Percentiles rank a stretch among this genome's conserved stretches.
Evolutionary conservation across 805 yeast species (phyloP).

Genomic region (Wickerhamomyces bisporus): DNA sequence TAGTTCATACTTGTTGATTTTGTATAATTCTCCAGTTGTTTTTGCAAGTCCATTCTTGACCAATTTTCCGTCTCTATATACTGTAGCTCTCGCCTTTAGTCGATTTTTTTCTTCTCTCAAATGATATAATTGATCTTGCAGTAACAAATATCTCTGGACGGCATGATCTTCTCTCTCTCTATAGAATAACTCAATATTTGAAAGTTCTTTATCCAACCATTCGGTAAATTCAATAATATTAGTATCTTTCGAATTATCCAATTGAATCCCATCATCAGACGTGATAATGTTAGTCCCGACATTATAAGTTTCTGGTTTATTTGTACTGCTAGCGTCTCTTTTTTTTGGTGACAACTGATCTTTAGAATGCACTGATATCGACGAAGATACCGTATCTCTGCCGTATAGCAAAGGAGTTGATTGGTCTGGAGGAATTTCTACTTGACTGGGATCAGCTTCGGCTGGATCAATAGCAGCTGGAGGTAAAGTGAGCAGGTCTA

Average conservation of each 20-base stretch:
- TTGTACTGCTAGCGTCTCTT: background rate
- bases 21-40: slow-evolving; percentile 16
- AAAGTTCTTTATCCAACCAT: slow-evolving; percentile 64
- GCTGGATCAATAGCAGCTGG: slow-evolving; percentile 1
- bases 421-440: background rate
- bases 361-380: slow-evolving; percentile 2
- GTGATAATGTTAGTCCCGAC: background rate
- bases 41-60: slow-evolving; percentile 12
- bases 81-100: slow-evolving; percentile 15
- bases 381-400: background rate
- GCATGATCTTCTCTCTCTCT: slow-evolving; percentile 55
- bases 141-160: slow-evolving; percentile 49
- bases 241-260: slow-evolving; percentile 25
- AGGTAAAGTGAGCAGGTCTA: background rate
- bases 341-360: background rate
- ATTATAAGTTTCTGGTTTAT: background rate
- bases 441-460: too few relatives aligned
- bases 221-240: slow-evolving; percentile 45
- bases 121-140: slow-evolving; percentile 67
- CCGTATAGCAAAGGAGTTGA: background rate
- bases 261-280: slow-evolving; percentile 5
- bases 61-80: slow-evolving; percentile 7
- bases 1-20: slow-evolving; percentile 31
- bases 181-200: slow-evolving; percentile 58
- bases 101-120: slow-evolving; percentile 46